A percentile compares a stretch with the other conserved stretches of the same genome.
Conservation (phyloP, 306 rosid genomes). For the Trichosanthes cucumerina region DNA sequence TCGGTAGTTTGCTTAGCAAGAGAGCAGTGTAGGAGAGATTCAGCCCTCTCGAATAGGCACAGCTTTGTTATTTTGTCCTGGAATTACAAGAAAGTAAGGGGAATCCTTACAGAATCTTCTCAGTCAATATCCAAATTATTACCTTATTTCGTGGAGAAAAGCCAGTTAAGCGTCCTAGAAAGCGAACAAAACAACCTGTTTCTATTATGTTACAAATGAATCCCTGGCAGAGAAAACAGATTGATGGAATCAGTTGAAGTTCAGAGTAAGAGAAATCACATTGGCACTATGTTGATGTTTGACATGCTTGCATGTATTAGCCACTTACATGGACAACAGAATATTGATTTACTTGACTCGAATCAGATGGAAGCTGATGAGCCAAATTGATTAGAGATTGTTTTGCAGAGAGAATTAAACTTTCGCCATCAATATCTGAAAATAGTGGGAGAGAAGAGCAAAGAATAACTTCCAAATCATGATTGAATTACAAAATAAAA, state of each 20-base stretch:
- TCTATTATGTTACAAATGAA: slow-evolving; percentile 78
- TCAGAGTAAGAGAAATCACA: neutral
- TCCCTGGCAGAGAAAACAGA: slow-evolving; percentile 44
- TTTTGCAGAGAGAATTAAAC: slow-evolving; percentile 73
- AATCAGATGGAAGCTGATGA: slow-evolving; percentile 58
- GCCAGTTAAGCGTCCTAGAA: slow-evolving; percentile 85
- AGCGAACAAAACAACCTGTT: slow-evolving; percentile 90
- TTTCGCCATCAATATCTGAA: slow-evolving; percentile 55
- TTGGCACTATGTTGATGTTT: neutral
- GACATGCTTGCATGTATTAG: neutral
- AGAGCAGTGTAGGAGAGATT: too few relatives aligned
- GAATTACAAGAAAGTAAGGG: too few relatives aligned
- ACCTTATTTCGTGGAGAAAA: slow-evolving; percentile 84
- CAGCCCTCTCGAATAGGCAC: too few relatives aligned
- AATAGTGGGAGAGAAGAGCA: neutral
- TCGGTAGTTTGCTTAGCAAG: too few relatives aligned
- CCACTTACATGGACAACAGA: slow-evolving; percentile 69
- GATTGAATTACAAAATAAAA: neutral
- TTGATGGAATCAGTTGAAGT: neutral
- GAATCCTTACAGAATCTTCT: too few relatives aligned
- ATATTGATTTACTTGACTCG: slow-evolving; percentile 53
- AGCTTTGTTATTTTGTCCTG: too few relatives aligned
- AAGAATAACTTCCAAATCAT: neutral
- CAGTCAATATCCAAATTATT: neutral
- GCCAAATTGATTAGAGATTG: slow-evolving; percentile 57